phyloP scores from a whole-genome alignment of 176 grass and related monocot genomes.

The Saccharum spontaneum region DNA sequence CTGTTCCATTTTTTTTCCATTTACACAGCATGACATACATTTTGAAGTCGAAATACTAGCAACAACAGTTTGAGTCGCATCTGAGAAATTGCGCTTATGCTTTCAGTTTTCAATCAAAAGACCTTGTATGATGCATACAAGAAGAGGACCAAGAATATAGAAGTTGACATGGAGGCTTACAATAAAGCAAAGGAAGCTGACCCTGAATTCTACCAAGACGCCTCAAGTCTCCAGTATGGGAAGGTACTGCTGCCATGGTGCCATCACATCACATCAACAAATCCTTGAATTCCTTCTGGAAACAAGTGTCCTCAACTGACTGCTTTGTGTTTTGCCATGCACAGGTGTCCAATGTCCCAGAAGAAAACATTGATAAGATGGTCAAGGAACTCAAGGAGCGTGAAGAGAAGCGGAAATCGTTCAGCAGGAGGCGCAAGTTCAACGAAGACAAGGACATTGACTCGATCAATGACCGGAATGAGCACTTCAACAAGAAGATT shows the following conservation, averaged over 20 bases:
- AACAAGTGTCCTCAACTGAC: background rate
- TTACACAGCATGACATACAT: background rate
- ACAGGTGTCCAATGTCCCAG: constrained; percentile 55
- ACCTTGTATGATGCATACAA: constrained; percentile 92
- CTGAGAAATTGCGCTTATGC: background rate
- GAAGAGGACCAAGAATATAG: constrained; percentile 82
- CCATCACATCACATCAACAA: background rate
- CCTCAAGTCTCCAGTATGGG: constrained; percentile 95
- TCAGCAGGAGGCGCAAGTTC: constrained; percentile 94
- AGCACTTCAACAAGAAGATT: constrained; percentile 99
- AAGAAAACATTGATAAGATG: constrained; percentile 85
- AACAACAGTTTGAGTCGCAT: background rate
- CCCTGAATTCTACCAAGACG: constrained; percentile 87
- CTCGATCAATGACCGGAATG: constrained; percentile 88
- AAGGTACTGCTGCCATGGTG: constrained; percentile 39
- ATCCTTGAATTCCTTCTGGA: background rate
- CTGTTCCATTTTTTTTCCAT: background rate
- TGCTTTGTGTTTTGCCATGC: background rate
- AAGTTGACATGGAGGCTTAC: constrained; percentile 87
- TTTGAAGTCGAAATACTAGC: background rate
- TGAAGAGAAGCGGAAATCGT: constrained; percentile 61
- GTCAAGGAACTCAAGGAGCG: constrained; percentile 75
- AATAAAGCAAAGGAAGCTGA: constrained; percentile 86
- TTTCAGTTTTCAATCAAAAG: constrained; percentile 93
- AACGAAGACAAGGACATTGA: constrained; percentile 97